Conservation (phyloP, 2,329 filamentous ascomycete species). For the Colletotrichum echinochloae region DNA sequence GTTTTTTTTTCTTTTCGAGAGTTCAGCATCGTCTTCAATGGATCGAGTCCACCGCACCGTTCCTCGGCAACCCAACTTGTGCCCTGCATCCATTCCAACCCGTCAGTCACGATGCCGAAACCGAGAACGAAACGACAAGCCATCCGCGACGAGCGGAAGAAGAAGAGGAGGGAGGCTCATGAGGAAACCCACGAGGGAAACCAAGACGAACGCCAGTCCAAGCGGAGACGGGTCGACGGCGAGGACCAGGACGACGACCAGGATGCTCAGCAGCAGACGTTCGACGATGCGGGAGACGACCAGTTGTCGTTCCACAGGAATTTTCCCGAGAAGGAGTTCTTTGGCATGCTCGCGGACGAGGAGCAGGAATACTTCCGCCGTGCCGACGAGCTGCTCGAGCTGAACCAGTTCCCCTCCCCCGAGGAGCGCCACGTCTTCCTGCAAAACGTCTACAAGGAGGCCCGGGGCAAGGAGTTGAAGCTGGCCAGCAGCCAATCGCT, state of each 20-base stretch:
- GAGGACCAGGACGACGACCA: conserved; percentile 43
- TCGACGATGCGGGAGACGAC: conserved; percentile 44
- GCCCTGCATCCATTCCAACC: conserved; percentile 12
- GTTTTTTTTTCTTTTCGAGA: conserved; percentile 16
- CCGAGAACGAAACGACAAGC: conserved; percentile 57
- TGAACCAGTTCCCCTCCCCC: conserved; percentile 84
- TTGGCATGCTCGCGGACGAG: conserved; percentile 90
- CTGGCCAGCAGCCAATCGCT: conserved; percentile 95
- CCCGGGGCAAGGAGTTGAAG: conserved; percentile 93
- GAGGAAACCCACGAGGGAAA: conserved; percentile 43
- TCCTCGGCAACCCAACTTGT: conserved; percentile 17
- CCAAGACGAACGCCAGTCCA: conserved; percentile 28
- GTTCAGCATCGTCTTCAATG: neutral
- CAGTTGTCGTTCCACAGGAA: conserved; percentile 46
- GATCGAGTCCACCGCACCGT: conserved; percentile 1
- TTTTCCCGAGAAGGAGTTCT: conserved; percentile 78
- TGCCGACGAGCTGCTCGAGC: conserved; percentile 88
- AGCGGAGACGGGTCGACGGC: conserved; percentile 44
- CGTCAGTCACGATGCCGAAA: conserved; percentile 54
- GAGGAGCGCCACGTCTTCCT: conserved; percentile 81
- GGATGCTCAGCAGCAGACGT: conserved; percentile 41
- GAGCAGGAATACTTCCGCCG: conserved; percentile 96
- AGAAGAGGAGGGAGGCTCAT: conserved; percentile 51
- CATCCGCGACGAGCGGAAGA: conserved; percentile 55
- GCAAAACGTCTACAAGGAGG: conserved; percentile 87